Conservation (phyloP, 768 basidiomycete genomes). For the Krasilnikovozyma curviuscula region DNA sequence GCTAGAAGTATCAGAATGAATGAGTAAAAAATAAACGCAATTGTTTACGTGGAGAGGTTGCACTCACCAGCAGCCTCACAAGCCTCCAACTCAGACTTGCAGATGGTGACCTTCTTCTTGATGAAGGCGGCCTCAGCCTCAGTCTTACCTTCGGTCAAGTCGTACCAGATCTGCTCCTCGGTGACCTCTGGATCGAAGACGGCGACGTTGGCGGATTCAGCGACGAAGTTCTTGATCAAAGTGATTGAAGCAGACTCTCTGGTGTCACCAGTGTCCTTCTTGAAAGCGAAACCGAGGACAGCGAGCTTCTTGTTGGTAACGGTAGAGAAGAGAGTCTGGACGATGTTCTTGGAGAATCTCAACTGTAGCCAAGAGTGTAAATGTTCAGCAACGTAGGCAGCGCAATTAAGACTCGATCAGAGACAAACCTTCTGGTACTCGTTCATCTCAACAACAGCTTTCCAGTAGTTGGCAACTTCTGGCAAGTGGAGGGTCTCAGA, state of each 20-base stretch:
- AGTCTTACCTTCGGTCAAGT: conserved; percentile 27
- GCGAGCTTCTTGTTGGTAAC: conserved; percentile 77
- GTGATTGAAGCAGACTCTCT: conserved; percentile 93
- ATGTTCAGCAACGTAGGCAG: neutral
- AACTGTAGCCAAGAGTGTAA: conserved; percentile 16
- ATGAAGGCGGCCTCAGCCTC: conserved; percentile 26
- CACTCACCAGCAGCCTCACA: conserved; percentile 61
- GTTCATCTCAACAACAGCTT: conserved; percentile 81
- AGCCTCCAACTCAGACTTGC: conserved; percentile 58
- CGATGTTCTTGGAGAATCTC: conserved; percentile 85
- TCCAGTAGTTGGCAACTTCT: conserved; percentile 95
- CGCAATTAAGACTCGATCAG: neutral
- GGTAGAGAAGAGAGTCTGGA: conserved; percentile 95
- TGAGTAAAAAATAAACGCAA: too few species aligned
- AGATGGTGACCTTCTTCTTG: conserved; percentile 73
- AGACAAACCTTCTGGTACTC: conserved; percentile 68
- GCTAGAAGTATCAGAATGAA: too few species aligned
- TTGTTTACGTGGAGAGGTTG: too few species aligned
- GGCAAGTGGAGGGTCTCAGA: conserved; percentile 85
- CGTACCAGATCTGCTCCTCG: conserved; percentile 60
- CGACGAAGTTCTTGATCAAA: conserved; percentile 78
- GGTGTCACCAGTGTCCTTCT: conserved; percentile 85
- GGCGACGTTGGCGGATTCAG: conserved; percentile 65
- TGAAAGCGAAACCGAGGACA: conserved; percentile 71
- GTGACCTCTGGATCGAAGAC: conserved; percentile 42